Evolutionary conservation across 495 filamentous ascomycete species (phyloP).

Genomic region (Bacidia rubella): DNA sequence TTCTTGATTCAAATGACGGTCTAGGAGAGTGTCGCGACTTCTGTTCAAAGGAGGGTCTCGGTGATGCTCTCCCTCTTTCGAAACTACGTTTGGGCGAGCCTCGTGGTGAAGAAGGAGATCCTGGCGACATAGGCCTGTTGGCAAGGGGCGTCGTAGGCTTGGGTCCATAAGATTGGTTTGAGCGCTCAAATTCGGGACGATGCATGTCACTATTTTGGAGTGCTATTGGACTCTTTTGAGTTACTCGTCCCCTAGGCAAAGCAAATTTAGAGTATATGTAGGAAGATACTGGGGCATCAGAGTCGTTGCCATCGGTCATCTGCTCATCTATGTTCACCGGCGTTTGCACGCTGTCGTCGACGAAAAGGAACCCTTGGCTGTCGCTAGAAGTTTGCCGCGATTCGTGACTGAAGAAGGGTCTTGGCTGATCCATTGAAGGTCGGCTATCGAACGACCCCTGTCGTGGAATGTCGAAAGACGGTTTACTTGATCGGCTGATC

Average conservation of each 20-base stretch:
- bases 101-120: slow-evolving; percentile 38
- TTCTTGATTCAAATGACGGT: slow-evolving; percentile 31
- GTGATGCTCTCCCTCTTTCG: slow-evolving; percentile 25
- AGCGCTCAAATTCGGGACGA: slow-evolving; percentile 48
- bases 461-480: slow-evolving; percentile 42
- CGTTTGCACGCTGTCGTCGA: slow-evolving; percentile 46
- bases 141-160: slow-evolving; percentile 23
- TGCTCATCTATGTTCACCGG: slow-evolving; percentile 49
- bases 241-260: slow-evolving; percentile 63
- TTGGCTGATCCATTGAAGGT: slow-evolving; percentile 19
- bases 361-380: slow-evolving; percentile 27
- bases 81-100: slow-evolving; percentile 28
- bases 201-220: slow-evolving; percentile 48
- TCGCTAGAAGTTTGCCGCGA: slow-evolving; percentile 27
- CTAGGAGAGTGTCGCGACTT: slow-evolving; percentile 23
- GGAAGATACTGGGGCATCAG: slow-evolving; percentile 44
- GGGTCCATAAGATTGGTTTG: slow-evolving; percentile 33
- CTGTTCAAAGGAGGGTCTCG: slow-evolving; percentile 31
- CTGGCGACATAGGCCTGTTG: slow-evolving; percentile 31
- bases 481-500: slow-evolving; percentile 61
- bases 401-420: slow-evolving; percentile 7
- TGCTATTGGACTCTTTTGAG: slow-evolving; percentile 57
- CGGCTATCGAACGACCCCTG: slow-evolving; percentile 27
- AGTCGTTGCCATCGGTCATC: slow-evolving; percentile 35
- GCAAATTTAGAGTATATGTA: slow-evolving; percentile 76